Conservation (phyloP, 805 yeast genomes). For the Candida insectalens region DNA sequence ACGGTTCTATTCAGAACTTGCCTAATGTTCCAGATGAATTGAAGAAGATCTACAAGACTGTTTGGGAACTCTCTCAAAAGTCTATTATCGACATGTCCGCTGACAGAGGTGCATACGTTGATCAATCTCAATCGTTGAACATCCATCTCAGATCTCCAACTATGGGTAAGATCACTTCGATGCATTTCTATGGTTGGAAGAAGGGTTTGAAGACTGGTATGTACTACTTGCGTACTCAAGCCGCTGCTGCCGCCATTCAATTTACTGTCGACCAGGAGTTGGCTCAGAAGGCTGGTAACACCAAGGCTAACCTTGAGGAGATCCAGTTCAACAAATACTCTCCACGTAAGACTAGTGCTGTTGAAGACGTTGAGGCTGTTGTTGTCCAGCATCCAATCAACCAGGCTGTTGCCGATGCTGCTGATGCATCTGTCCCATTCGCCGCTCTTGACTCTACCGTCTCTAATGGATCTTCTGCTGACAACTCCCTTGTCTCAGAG, state of each 20-base stretch:
- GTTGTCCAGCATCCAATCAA: background rate
- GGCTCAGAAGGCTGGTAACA: slow-evolving; percentile 20
- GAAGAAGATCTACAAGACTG: slow-evolving; percentile 51
- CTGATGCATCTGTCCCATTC: slow-evolving; percentile 2
- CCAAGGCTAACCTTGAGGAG: slow-evolving; percentile 20
- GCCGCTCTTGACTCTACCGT: too few relatives aligned
- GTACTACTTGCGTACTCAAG: slow-evolving; percentile 97
- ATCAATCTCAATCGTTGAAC: slow-evolving; percentile 91
- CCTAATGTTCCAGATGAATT: slow-evolving; percentile 45
- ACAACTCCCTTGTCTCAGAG: slow-evolving; percentile 5
- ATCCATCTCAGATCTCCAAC: slow-evolving; percentile 89
- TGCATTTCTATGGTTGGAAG: slow-evolving; percentile 99
- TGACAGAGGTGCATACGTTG: slow-evolving; percentile 64
- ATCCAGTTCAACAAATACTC: slow-evolving; percentile 22
- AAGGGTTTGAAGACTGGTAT: slow-evolving; percentile 98
- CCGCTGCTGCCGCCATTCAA: slow-evolving; percentile 96
- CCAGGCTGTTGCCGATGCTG: background rate
- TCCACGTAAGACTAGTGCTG: slow-evolving; percentile 19
- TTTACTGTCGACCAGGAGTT: slow-evolving; percentile 62
- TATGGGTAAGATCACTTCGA: slow-evolving; percentile 93
- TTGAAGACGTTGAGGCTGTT: slow-evolving; percentile 20
- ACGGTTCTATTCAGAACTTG: slow-evolving; percentile 48
- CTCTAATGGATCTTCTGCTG: slow-evolving; percentile 18
- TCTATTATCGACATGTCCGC: slow-evolving; percentile 80
- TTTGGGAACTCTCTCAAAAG: slow-evolving; percentile 92